Evolutionary conservation across 768 basidiomycete genomes (phyloP), one percentile per base, ranked within the genome.

Genomic region (Hygrophorus pudorinus): DNA sequence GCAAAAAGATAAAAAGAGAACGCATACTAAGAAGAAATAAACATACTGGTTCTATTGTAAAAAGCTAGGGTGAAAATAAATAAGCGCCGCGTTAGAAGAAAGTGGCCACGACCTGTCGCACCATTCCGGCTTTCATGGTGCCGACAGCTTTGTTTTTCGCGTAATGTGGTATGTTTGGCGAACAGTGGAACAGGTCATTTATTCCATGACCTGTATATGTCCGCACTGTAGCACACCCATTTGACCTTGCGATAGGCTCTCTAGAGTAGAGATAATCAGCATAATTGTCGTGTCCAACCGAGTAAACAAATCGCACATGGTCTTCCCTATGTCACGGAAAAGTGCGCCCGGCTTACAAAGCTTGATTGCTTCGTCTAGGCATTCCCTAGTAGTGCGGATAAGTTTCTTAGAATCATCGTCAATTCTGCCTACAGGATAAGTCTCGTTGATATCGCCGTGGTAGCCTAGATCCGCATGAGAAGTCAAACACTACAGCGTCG

Each of bases 81-180:
- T 21, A 48, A 44, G 46, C 28, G n/a, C 38, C 37, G 20, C 44
- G 32, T 41, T 40, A 16, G 14, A 7, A 38, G 16, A 24, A 47
- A 38, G 5, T 24, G 12, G 33, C 10, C 32, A 21, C 10, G 13
- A 8, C 20, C 10, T 7, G 11, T 62, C 81, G 56, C 51, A 89
- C 88, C 87, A 84, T 94, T 52, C 93, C 93, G 17, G 86, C 64
- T 59, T 90, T 92, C 92, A 97, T 94, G 4, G 81, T 78, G 17
- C 93, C 93, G 2, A 90, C 70, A 33, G 87, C 88, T 62, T 92
- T 94, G 57, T 89, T 93, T 60, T 91, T 91, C 16, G 88, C 89
- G 53, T 94, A 96, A 64, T 96, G 93, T 9, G 91, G 89, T 32
- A 96, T 78, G 59, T 92, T 96, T 1, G 93, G 93, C 0, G 79